Conservation (phyloP, 768 basidiomycete genomes). For the Hygrocybe coccinea region DNA sequence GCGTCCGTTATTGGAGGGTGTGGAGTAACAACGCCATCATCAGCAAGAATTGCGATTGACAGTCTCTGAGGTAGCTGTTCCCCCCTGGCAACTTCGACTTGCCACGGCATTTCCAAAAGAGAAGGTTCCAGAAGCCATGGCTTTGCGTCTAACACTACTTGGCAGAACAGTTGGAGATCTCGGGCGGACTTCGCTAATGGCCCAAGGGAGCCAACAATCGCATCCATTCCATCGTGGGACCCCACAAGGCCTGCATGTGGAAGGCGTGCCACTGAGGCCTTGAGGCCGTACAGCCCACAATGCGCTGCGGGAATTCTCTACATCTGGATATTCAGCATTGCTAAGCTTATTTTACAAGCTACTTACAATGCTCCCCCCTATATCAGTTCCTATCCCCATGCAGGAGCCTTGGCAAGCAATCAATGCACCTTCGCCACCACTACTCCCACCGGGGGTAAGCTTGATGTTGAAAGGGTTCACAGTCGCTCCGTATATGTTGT, state of each 20-base stretch:
- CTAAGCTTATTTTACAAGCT: not conserved
- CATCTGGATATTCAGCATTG: no score
- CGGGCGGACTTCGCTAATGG: conserved; percentile 49
- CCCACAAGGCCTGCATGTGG: conserved; percentile 53
- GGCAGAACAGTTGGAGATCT: conserved; percentile 51
- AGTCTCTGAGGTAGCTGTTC: conserved; percentile 32
- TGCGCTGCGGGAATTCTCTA: conserved; percentile 40
- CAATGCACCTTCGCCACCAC: conserved; percentile 64
- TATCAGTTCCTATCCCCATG: conserved; percentile 60
- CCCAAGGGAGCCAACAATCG: conserved; percentile 52
- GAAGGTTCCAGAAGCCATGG: conserved; percentile 57
- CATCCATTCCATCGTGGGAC: conserved; percentile 51
- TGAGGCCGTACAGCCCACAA: conserved; percentile 55
- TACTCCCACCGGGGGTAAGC: conserved; percentile 58
- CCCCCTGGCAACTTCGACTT: conserved; percentile 40
- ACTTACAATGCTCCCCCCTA: conserved; percentile 41
- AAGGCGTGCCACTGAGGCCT: conserved; percentile 51
- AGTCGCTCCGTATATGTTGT: conserved; percentile 60
- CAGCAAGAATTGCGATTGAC: conserved; percentile 51
- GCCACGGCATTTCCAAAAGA: conserved; percentile 46
- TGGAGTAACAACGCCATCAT: conserved; percentile 44
- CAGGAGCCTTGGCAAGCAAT: conserved; percentile 56
- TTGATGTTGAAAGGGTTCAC: conserved; percentile 54
- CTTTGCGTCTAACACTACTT: conserved; percentile 43
- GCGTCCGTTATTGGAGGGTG: conserved; percentile 52